These are phyloP conservation scores for Spathaspora girioi DNA, from an alignment of 805 yeast genomes.

Conservation along the genomic window DNA sequence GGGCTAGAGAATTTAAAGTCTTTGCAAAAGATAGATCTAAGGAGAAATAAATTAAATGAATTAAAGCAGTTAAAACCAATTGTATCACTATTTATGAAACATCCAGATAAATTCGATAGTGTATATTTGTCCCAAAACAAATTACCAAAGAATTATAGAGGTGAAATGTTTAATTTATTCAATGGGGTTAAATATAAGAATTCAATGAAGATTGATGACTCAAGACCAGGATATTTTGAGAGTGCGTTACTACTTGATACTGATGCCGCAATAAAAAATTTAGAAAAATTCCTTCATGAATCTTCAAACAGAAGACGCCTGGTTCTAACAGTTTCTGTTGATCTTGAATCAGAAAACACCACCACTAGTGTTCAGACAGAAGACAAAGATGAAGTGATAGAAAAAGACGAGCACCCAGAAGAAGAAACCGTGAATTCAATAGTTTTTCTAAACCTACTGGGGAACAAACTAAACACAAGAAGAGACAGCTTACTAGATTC, in stretches of 20 bases:
- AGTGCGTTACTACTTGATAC: conserved; percentile 50
- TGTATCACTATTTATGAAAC: conserved; percentile 28
- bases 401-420: not conserved
- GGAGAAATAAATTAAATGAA: conserved; percentile 43
- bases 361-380: not conserved
- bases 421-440: conserved; percentile 3
- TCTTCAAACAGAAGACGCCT: conserved; percentile 1
- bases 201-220: conserved; percentile 51
- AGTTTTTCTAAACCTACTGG: not conserved
- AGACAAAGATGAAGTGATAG: not conserved
- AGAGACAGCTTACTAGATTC: conserved; percentile 7
- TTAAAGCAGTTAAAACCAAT: conserved; percentile 32
- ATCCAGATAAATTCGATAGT: conserved; percentile 32
- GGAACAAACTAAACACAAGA: not conserved
- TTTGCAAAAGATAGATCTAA: conserved; percentile 50
- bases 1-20: conserved; percentile 42
- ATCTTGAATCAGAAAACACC: not conserved
- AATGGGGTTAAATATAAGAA: conserved; percentile 51
- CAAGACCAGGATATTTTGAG: conserved; percentile 60
- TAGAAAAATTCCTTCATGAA: conserved; percentile 31
- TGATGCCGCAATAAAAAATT: conserved; percentile 41
- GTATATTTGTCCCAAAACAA: conserved; percentile 41
- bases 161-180: conserved; percentile 52
- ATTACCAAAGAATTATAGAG: conserved; percentile 45
- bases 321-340: conserved; percentile 1